Evolutionary conservation across 257 asterid genomes (phyloP), one percentile per base, ranked within the genome.

Genomic region (Rhazya stricta): DNA sequence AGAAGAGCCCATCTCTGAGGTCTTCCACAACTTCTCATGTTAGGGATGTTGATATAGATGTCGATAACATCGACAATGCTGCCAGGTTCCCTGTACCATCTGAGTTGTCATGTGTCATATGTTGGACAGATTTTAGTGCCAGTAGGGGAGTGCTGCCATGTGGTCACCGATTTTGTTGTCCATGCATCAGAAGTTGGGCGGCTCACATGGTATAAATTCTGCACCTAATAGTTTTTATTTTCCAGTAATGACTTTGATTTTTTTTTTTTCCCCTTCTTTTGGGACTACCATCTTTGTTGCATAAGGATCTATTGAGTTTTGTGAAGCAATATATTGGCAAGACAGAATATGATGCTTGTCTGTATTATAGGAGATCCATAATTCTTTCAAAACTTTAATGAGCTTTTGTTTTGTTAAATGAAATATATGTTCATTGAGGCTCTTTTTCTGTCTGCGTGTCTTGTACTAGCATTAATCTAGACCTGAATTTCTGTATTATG

Each of bases 161-260:
- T 81, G 98, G 98, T 46, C 99, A 92, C 78, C 81, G 97, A 29
- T 95, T 95, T 88, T 95, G 99, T 83, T 95, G 87, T 85, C 50
- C 85, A 41, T 95, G 99, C 87, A 91, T 95, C 81, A 89, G 88
- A 80, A 84, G 73, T 48, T 91, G 99, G 98, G 88, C 94, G 37
- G 89, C 84, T 85, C 87, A 79, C 32, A 85, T 72, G 98, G 99
- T 92, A 82, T 4, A 69, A 27, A 30, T 34, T 74, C 60, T 60
- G n/a, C 34, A 51, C 74, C 60, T 34, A 72, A 54, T 74, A 56
- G n/a, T 6, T 32, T 57, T 67, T 23, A 48, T 66, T 21, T 50
- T 46, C 48, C 9, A 46, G 56, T 70, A 45, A 30, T 43, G 12
- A 1, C 6, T 12, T 12, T 19, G n/a, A n/a, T 37, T 37, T 3